Evolutionary conservation across 768 basidiomycete species (phyloP).

Genomic region (Tulasnella sp.): DNA sequence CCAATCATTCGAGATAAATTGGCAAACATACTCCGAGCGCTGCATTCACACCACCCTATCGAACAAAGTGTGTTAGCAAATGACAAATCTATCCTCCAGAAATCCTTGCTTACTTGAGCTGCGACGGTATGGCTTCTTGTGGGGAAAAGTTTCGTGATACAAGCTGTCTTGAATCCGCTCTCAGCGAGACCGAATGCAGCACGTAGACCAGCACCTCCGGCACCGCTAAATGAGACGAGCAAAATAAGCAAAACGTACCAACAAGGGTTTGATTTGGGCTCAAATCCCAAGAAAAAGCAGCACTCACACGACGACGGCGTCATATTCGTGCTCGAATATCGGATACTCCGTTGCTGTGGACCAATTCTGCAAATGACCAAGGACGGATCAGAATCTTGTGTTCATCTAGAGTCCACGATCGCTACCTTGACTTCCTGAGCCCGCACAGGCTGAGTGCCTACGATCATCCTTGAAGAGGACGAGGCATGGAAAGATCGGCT

Average conservation of each 20-base stretch:
- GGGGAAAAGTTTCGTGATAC: conserved; percentile 98
- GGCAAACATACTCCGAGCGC: conserved; percentile 61
- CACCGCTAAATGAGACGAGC: conserved; percentile 49
- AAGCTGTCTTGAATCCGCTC: conserved; percentile 96
- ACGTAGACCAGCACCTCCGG: conserved; percentile 95
- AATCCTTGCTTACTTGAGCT: conserved; percentile 53
- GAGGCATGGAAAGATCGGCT: conserved; percentile 47
- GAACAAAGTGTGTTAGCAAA: background rate
- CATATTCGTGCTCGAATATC: conserved; percentile 96
- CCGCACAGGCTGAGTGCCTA: conserved; percentile 61
- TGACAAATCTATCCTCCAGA: background rate
- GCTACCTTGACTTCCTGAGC: conserved; percentile 81
- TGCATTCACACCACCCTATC: conserved; percentile 93
- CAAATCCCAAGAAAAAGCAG: background rate
- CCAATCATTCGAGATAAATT: conserved; percentile 21
- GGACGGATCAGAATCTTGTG: conserved; percentile 14
- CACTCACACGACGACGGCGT: conserved; percentile 94
- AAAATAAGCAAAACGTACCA: conserved; percentile 14
- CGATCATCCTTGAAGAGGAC: conserved; percentile 44
- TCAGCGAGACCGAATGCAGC: conserved; percentile 98
- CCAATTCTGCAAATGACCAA: conserved; percentile 16
- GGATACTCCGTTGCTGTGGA: conserved; percentile 84
- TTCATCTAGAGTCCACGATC: conserved; percentile 14
- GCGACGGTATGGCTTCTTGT: conserved; percentile 98
- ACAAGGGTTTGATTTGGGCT: background rate